A percentile compares a stretch with the other conserved stretches of the same genome.
Evolutionary conservation across 192 early-diverging fungal species (phyloP).

Genomic region (Globomyces pollinis-pini): DNA sequence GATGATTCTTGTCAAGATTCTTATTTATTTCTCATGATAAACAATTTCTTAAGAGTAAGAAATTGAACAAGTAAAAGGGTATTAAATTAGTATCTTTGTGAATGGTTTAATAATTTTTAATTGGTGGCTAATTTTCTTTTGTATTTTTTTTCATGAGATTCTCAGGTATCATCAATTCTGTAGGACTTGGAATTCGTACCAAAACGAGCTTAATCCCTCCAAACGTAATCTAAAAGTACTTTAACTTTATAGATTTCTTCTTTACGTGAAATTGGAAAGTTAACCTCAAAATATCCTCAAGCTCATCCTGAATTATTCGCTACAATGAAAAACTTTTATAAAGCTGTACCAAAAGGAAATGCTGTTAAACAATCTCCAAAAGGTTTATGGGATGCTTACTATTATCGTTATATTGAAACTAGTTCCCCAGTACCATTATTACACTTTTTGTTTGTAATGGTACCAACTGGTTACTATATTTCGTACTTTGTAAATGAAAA

Average conservation of each 20-base stretch:
- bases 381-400: slow-evolving; percentile 34
- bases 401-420: slow-evolving; percentile 36
- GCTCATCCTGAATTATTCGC: slow-evolving; percentile 44
- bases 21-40: background rate
- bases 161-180: no score
- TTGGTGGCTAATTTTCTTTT: no score
- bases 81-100: no score
- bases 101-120: no score
- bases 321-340: slow-evolving; percentile 45
- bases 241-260: slow-evolving; percentile 44
- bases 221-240: slow-evolving; percentile 26
- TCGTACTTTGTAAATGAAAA: slow-evolving; percentile 42
- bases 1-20: background rate
- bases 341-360: slow-evolving; percentile 39
- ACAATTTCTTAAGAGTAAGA: no score
- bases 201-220: background rate
- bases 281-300: slow-evolving; percentile 37
- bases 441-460: slow-evolving; percentile 44
- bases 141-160: no score
- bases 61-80: no score
- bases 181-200: no score
- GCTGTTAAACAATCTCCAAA: slow-evolving; percentile 16
- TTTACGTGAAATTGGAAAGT: slow-evolving; percentile 33
- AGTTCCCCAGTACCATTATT: slow-evolving; percentile 38
- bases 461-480: slow-evolving; percentile 40